A percentile compares a stretch with the other conserved stretches of the same genome.
phyloP scores from a whole-genome alignment of 768 basidiomycete genomes.

The Leccinum longicurvipes region DNA sequence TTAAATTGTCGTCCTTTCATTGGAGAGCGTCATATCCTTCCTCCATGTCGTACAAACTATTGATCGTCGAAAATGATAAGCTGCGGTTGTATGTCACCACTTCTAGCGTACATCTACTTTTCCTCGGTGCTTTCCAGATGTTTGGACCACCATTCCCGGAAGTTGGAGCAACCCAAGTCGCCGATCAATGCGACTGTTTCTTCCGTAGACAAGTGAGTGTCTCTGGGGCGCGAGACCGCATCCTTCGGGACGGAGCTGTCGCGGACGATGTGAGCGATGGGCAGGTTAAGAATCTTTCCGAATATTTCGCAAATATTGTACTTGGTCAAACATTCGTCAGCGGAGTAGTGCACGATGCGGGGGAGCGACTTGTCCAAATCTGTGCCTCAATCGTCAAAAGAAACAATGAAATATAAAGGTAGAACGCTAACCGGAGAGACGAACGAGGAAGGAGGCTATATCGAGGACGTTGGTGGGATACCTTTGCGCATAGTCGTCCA shows the following conservation, averaged over 20 bases:
- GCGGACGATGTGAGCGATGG: slow-evolving; percentile 72
- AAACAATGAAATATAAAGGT: not conserved
- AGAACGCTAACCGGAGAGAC: slow-evolving; percentile 56
- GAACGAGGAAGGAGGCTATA: slow-evolving; percentile 79
- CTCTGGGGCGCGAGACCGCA: slow-evolving; percentile 72
- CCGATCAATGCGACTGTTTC: slow-evolving; percentile 70
- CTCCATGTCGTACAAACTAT: slow-evolving; percentile 5
- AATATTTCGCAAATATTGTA: slow-evolving; percentile 88
- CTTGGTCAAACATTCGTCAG: slow-evolving; percentile 81
- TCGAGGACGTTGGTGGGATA: slow-evolving; percentile 92
- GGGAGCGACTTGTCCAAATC: slow-evolving; percentile 33
- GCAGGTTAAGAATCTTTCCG: slow-evolving; percentile 62
- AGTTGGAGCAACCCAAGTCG: slow-evolving; percentile 58
- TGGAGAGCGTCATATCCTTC: not conserved
- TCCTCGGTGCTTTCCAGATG: slow-evolving; percentile 33
- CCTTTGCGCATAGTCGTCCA: slow-evolving; percentile 93
- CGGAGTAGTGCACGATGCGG: slow-evolving; percentile 82
- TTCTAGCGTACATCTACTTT: slow-evolving; percentile 9
- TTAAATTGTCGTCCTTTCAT: not conserved
- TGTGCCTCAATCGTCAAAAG: slow-evolving; percentile 12
- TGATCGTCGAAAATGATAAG: not conserved
- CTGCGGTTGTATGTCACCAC: not conserved
- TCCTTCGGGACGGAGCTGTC: slow-evolving; percentile 65
- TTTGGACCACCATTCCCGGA: slow-evolving; percentile 83
- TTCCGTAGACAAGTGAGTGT: slow-evolving; percentile 74